phyloP scores from a whole-genome alignment of 495 filamentous ascomycete species.

The Platismatia glauca region DNA sequence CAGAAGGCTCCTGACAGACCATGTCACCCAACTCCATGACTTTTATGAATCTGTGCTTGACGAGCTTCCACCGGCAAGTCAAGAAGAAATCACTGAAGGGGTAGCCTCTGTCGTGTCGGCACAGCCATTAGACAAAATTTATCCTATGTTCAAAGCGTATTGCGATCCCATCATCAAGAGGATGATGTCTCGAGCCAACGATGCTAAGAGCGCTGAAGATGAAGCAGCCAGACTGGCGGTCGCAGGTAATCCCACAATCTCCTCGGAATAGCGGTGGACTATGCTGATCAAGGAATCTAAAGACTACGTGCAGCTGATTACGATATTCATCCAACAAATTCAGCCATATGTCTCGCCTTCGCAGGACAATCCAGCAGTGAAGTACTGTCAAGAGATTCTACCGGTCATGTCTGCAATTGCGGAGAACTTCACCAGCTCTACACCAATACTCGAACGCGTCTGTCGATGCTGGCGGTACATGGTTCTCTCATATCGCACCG shows the following conservation, averaged over 20 bases:
- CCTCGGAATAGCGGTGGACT: background rate
- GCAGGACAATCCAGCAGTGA: slow-evolving; percentile 80
- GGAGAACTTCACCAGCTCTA: slow-evolving; percentile 71
- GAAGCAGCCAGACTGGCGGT: slow-evolving; percentile 72
- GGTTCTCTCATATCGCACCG: slow-evolving; percentile 89
- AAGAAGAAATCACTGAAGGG: slow-evolving; percentile 93
- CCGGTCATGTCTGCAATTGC: slow-evolving; percentile 75
- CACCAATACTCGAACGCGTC: slow-evolving; percentile 85
- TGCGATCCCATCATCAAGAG: slow-evolving; percentile 85
- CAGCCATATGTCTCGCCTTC: slow-evolving; percentile 64
- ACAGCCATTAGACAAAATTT: slow-evolving; percentile 70
- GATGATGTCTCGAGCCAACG: slow-evolving; percentile 78
- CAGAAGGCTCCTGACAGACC: slow-evolving; percentile 68
- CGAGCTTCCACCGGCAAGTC: slow-evolving; percentile 70
- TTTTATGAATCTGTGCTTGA: slow-evolving; percentile 88
- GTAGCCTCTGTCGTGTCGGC: slow-evolving; percentile 84
- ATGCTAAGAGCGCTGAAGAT: slow-evolving; percentile 69
- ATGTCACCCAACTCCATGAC: slow-evolving; percentile 72
- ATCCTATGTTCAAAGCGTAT: slow-evolving; percentile 78
- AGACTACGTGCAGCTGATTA: slow-evolving; percentile 87
- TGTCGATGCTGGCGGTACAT: slow-evolving; percentile 93
- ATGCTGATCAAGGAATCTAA: slow-evolving; percentile 23
- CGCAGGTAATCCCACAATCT: slow-evolving; percentile 51
- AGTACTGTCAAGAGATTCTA: slow-evolving; percentile 91
- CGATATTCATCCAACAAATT: slow-evolving; percentile 76